Conservation (phyloP, 2,329 filamentous ascomycete genomes). For the Teratosphaeria destructans region DNA sequence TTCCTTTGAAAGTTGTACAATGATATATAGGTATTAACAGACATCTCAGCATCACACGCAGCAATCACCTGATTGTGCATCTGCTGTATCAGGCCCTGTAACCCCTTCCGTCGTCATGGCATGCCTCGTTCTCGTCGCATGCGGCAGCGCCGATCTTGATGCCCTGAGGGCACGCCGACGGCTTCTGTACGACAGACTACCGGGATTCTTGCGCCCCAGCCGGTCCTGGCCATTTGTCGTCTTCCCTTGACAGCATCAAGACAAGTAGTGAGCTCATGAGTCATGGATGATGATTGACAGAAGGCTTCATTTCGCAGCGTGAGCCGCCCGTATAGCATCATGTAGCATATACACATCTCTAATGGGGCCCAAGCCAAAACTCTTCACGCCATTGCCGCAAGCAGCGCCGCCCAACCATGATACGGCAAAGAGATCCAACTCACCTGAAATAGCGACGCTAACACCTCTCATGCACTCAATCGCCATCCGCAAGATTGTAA, state of each 20-base stretch:
- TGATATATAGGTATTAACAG: too few relatives aligned
- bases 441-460: not conserved
- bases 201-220: too few relatives aligned
- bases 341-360: not conserved
- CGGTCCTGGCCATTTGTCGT: not conserved
- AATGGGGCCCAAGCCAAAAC: not conserved
- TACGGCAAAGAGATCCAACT: not conserved
- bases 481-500: conserved; percentile 41
- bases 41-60: too few relatives aligned
- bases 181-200: too few relatives aligned
- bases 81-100: too few relatives aligned
- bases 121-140: too few relatives aligned
- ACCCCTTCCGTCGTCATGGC: too few relatives aligned
- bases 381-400: not conserved
- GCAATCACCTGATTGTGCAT: too few relatives aligned
- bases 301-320: not conserved
- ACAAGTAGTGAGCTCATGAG: not conserved
- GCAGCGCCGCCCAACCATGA: not conserved
- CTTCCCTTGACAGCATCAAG: not conserved
- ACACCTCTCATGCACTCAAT: not conserved
- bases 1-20: too few relatives aligned
- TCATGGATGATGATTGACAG: not conserved
- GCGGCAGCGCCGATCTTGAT: too few relatives aligned
- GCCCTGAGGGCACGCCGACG: too few relatives aligned
- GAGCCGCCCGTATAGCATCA: not conserved